Evolutionary conservation across 805 yeast species (phyloP).

Genomic region (Candida ficus): DNA sequence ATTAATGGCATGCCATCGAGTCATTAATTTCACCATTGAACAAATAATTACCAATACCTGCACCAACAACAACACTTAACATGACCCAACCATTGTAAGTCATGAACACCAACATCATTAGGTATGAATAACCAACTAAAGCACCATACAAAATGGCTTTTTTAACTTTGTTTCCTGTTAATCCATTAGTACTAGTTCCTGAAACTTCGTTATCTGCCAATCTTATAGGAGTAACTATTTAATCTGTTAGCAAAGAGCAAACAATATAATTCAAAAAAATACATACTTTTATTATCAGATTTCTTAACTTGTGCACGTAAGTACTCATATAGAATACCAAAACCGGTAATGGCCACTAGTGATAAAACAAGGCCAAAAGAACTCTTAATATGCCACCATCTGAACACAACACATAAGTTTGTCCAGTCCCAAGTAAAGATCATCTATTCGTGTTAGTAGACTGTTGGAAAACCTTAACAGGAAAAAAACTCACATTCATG

Average conservation of each 20-base stretch:
- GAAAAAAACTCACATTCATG: slow-evolving; percentile 42
- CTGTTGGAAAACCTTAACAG: neutral
- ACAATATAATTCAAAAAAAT: no score
- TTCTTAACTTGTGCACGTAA: slow-evolving; percentile 29
- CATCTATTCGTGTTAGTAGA: slow-evolving; percentile 37
- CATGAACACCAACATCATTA: slow-evolving; percentile 80
- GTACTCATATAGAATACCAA: slow-evolving; percentile 60
- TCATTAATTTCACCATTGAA: slow-evolving; percentile 41
- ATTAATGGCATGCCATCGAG: slow-evolving; percentile 24
- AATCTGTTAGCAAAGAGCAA: slow-evolving; percentile 6
- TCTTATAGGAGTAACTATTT: slow-evolving; percentile 7
- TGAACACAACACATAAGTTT: slow-evolving; percentile 66
- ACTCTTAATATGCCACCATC: slow-evolving; percentile 75
- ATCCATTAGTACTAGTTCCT: slow-evolving; percentile 8
- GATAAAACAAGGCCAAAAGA: slow-evolving; percentile 46
- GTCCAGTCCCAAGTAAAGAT: slow-evolving; percentile 74
- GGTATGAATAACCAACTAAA: slow-evolving; percentile 65
- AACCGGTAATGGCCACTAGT: slow-evolving; percentile 39
- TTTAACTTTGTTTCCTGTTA: slow-evolving; percentile 23
- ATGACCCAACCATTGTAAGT: slow-evolving; percentile 83
- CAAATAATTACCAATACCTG: slow-evolving; percentile 58
- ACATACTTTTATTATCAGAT: slow-evolving; percentile 20
- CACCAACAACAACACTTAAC: slow-evolving; percentile 69
- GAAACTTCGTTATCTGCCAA: slow-evolving; percentile 5
- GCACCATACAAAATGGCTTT: slow-evolving; percentile 49